Conservation (phyloP, 495 filamentous ascomycete species). For the Trypethelium eluteriae region DNA sequence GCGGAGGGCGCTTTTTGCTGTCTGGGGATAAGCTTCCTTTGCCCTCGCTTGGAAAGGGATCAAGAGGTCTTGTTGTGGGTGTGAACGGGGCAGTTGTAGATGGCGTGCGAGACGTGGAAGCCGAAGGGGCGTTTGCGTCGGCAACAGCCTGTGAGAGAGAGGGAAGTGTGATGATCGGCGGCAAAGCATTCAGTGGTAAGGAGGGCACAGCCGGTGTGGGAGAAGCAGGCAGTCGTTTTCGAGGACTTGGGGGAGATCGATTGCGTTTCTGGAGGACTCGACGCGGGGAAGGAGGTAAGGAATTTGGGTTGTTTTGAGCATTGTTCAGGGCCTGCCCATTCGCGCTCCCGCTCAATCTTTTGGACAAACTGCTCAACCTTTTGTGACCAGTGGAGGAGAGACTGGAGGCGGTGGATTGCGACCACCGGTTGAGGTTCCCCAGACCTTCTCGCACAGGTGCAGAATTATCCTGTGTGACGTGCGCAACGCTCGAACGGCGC, state of each 20-base stretch:
- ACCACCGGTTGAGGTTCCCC: conserved; percentile 75
- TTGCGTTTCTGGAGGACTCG: conserved; percentile 9
- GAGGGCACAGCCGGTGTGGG: conserved; percentile 26
- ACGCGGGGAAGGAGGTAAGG: conserved; percentile 16
- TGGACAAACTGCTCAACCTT: conserved; percentile 47
- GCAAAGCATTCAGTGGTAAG: conserved; percentile 26
- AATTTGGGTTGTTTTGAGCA: conserved; percentile 17
- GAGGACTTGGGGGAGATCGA: conserved; percentile 31
- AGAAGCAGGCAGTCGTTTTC: conserved; percentile 21
- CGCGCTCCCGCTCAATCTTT: conserved; percentile 42
- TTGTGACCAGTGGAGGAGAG: conserved; percentile 46
- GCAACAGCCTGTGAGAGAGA: conserved; percentile 29
- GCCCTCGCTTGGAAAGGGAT: conserved; percentile 21
- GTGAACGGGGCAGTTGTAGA: conserved; percentile 12
- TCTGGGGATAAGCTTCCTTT: conserved; percentile 17
- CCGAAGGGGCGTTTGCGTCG: conserved; percentile 29
- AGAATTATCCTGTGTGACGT: conserved; percentile 33
- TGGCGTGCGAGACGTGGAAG: conserved; percentile 16
- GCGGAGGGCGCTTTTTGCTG: conserved; percentile 22
- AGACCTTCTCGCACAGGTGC: conserved; percentile 55
- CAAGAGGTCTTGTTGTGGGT: conserved; percentile 20
- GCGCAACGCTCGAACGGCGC: conserved; percentile 32
- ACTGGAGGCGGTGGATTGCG: conserved; percentile 66
- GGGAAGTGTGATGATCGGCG: conserved; percentile 29
- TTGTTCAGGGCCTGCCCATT: conserved; percentile 13